Percentiles rank a stretch among this genome's conserved stretches.
These are phyloP conservation scores for Microstroma glucosiphilum DNA, from an alignment of 1,284 basidiomycete genomes.

Conservation along the genomic window DNA sequence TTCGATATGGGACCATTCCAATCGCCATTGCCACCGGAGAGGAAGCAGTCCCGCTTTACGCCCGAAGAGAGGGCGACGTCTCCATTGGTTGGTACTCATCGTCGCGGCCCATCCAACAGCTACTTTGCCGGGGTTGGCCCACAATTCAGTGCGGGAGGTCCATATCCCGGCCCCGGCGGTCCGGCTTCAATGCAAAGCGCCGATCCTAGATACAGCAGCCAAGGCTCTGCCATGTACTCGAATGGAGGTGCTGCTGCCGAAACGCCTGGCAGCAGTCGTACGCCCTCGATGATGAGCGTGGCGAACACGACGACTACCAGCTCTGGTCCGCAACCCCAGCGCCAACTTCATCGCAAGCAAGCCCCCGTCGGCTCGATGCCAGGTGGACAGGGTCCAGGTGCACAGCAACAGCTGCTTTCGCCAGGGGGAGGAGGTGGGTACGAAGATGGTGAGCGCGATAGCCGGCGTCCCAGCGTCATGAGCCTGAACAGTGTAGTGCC, in stretches of 20 bases:
- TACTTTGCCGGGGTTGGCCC: not conserved
- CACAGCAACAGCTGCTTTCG: not conserved
- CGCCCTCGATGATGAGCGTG: constrained; percentile 1
- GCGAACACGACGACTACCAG: not conserved
- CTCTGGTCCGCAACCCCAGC: not conserved
- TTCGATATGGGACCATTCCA: constrained; percentile 42
- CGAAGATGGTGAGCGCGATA: too few relatives aligned
- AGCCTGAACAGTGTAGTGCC: not conserved
- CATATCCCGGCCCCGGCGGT: not conserved
- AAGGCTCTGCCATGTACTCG: not conserved
- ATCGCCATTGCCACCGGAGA: constrained; percentile 15
- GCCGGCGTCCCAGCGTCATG: too few relatives aligned
- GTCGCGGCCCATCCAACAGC: too few relatives aligned
- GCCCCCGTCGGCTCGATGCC: not conserved
- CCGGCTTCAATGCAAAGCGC: not conserved
- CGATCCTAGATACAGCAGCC: not conserved
- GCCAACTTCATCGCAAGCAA: not conserved
- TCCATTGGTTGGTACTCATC: not conserved
- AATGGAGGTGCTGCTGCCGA: not conserved
- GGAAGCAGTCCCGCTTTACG: constrained; percentile 4
- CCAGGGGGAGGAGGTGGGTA: not conserved
- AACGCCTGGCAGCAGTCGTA: constrained; percentile 1
- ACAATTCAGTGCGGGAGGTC: not conserved
- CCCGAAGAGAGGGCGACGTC: not conserved
- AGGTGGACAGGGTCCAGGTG: not conserved